Conservation (phyloP, 768 basidiomycete genomes). For the Roridomyces roridus region DNA sequence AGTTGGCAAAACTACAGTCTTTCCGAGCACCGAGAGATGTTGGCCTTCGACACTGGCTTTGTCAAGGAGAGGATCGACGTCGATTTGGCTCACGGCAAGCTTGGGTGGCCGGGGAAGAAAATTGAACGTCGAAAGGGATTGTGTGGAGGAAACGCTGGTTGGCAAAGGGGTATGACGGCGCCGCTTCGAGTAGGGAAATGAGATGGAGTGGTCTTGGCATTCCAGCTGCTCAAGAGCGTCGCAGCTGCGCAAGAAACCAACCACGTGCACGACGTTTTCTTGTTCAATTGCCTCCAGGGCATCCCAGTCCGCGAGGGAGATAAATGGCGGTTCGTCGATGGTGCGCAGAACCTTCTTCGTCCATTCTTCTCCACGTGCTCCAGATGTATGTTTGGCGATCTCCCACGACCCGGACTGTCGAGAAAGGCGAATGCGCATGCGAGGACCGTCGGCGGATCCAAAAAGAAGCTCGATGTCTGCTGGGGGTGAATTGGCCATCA, state of each 20-base stretch:
- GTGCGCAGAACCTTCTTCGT: constrained; percentile 37
- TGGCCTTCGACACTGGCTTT: constrained; percentile 18
- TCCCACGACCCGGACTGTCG: constrained; percentile 41
- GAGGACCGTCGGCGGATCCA: constrained; percentile 22
- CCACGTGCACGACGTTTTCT: constrained; percentile 31
- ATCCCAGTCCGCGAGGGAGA: constrained; percentile 31
- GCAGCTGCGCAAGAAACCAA: constrained; percentile 33
- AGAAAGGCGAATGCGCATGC: constrained; percentile 46
- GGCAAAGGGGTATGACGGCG: background rate
- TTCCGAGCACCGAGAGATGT: constrained; percentile 16
- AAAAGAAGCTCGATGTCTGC: constrained; percentile 55
- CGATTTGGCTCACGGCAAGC: background rate
- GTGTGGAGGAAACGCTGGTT: constrained; percentile 19
- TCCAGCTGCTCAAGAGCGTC: constrained; percentile 26
- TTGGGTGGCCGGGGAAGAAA: constrained; percentile 16
- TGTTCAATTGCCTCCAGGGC: constrained; percentile 32
- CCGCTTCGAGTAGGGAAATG: background rate
- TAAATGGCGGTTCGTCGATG: constrained; percentile 27
- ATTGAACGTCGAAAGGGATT: constrained; percentile 13
- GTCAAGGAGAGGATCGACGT: constrained; percentile 1
- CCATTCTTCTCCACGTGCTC: constrained; percentile 44
- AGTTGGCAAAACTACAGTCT: constrained; percentile 13
- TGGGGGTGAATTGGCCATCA: constrained; percentile 58
- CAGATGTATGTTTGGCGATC: constrained; percentile 39
- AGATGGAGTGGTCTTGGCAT: background rate